Evolutionary conservation across 345 rosid species (phyloP).

Genomic region (Aquilaria yunnanensis): DNA sequence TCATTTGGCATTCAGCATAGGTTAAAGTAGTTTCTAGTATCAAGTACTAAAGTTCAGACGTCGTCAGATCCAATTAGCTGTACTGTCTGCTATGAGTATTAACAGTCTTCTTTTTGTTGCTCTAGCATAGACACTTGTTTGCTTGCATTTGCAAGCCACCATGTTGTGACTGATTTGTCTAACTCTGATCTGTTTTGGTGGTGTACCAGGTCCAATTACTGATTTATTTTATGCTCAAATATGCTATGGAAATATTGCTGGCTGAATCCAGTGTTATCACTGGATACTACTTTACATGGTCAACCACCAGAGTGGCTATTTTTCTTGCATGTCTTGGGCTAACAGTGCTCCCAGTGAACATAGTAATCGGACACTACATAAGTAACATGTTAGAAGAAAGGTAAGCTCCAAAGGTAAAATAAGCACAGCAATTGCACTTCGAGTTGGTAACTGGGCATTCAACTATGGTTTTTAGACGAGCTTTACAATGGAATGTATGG

Average conservation of each 20-base stretch:
- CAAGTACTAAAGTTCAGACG: too few species aligned
- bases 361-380: constrained; percentile 63
- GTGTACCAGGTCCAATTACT: constrained; percentile 56
- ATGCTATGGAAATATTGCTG: constrained; percentile 79
- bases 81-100: not conserved
- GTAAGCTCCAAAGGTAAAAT: constrained; percentile 18
- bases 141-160: too few species aligned
- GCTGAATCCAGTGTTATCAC: constrained; percentile 79
- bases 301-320: constrained; percentile 59
- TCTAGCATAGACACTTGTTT: not conserved
- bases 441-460: too few species aligned
- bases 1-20: too few species aligned
- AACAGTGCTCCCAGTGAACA: constrained; percentile 77
- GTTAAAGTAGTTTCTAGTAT: too few species aligned
- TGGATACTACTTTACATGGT: constrained; percentile 59
- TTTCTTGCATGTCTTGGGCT: constrained; percentile 74
- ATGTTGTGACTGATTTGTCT: not conserved
- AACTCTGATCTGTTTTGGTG: not conserved
- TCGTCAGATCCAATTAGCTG: too few species aligned
- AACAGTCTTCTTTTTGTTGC: not conserved
- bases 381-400: constrained; percentile 86
- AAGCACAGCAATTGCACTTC: not conserved
- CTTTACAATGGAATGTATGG: too few species aligned
- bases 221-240: constrained; percentile 83
- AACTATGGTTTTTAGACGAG: too few species aligned